Evolutionary conservation across 352 stramenopile genomes (phyloP).

Genomic region (Phytophthora melonis): DNA sequence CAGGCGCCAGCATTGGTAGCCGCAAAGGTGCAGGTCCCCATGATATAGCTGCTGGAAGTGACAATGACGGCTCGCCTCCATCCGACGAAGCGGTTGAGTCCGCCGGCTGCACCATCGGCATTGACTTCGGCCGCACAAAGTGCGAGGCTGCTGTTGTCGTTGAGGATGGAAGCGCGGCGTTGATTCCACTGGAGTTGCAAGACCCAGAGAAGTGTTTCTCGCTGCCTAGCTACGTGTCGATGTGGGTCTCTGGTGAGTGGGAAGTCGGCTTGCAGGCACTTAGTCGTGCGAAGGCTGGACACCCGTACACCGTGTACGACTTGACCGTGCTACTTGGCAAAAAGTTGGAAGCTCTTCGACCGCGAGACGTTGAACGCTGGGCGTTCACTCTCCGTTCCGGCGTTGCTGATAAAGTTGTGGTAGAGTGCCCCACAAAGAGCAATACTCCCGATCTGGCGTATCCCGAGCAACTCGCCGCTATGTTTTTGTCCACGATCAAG

Average conservation of each 20-base stretch:
- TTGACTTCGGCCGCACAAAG: slow-evolving; percentile 42
- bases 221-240: slow-evolving; percentile 31
- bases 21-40: slow-evolving; percentile 23
- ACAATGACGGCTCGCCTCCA: slow-evolving; percentile 7
- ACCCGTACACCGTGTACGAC: slow-evolving; percentile 45
- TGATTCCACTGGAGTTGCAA: slow-evolving; percentile 33
- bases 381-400: slow-evolving; percentile 42
- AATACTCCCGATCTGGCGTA: slow-evolving; percentile 25
- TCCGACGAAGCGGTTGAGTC: slow-evolving; percentile 4
- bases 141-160: slow-evolving; percentile 34
- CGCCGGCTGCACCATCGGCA: slow-evolving; percentile 26
- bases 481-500: slow-evolving; percentile 52
- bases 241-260: slow-evolving; percentile 26
- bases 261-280: slow-evolving; percentile 28
- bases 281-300: slow-evolving; percentile 31
- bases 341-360: slow-evolving; percentile 29
- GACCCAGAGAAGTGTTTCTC: slow-evolving; percentile 25
- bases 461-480: slow-evolving; percentile 58
- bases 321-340: slow-evolving; percentile 37
- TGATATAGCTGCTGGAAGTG: slow-evolving; percentile 3
- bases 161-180: slow-evolving; percentile 15
- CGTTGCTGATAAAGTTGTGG: slow-evolving; percentile 39
- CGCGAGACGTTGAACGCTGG: slow-evolving; percentile 39
- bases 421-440: slow-evolving; percentile 29
- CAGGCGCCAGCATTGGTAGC: not conserved